A percentile compares a stretch with the other conserved stretches of the same genome.
Evolutionary conservation across 371 early-diverging fungal genomes (phyloP).

Genomic region (Blakeslea trispora): DNA sequence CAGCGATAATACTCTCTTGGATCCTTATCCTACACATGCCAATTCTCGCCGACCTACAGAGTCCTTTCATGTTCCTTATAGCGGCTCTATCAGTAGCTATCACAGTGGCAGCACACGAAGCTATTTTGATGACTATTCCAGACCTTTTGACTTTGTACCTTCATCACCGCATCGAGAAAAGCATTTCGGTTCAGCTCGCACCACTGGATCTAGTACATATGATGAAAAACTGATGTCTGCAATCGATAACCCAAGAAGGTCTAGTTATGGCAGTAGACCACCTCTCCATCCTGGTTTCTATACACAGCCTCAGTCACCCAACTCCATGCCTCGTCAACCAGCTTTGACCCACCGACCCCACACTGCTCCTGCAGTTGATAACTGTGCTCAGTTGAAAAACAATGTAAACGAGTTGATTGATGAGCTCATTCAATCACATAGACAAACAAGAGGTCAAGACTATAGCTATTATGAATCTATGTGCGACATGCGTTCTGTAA

Average conservation of each 20-base stretch:
- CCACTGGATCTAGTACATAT: constrained; percentile 1
- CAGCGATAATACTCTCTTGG: constrained; percentile 10
- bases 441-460: constrained; percentile 1
- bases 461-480: constrained; percentile 12
- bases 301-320: constrained; percentile 6
- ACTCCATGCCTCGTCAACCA: neutral
- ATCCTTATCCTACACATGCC: neutral
- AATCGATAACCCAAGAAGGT: constrained; percentile 14
- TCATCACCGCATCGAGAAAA: constrained; percentile 3
- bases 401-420: constrained; percentile 21
- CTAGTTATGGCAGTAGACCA: neutral
- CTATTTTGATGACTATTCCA: constrained; percentile 19
- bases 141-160: neutral
- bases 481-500: constrained; percentile 19
- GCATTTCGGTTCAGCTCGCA: constrained; percentile 4
- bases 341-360: constrained; percentile 4
- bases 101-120: constrained; percentile 12
- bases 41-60: neutral
- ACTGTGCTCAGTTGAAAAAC: constrained; percentile 15
- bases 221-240: constrained; percentile 17
- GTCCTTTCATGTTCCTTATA: neutral
- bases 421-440: constrained; percentile 17
- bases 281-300: constrained; percentile 10
- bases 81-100: constrained; percentile 10
- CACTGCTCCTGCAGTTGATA: constrained; percentile 2